Base-by-base conservation (phyloP, 768 basidiomycete species). In the Austroboletus festivus region DNA sequence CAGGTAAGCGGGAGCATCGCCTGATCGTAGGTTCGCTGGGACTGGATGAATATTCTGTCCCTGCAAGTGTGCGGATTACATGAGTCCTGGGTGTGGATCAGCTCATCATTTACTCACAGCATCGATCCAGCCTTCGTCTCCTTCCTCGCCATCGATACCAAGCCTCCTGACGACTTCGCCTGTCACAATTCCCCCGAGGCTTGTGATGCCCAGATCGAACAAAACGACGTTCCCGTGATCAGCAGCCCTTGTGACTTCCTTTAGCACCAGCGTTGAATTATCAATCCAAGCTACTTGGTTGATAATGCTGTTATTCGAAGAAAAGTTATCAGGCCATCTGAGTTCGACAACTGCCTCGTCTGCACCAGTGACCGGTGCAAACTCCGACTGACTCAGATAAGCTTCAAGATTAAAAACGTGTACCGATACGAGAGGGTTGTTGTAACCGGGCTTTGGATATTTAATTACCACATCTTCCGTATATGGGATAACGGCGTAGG, bases 111-210 rank as follows among this genome's bases (percentile, higher is more conserved):
- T 24, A 73, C 85, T 51, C 54, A 91, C 93, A 51, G 80, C 71
- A 43, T 97, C 90, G 52, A 97, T 92, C 96, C 96, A 99, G 1
- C 96, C 96, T 31, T 82, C 82, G 60, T 96, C 95, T 0, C 83
- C 86, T 60, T 95, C 78, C 58, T 93, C 94, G 6, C 91, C 95
- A 30, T 83, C 62, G 61, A 81, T 78, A 4, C 93, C 95, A 10
- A 95, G 73, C 51, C 74, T 84, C 48, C 95, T 73, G 8, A 92
- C 87, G 13, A 91, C 81, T 39, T 56, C 61, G 7, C 84, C 82
- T 26, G 57, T 59, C 11, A 68, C 67, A 38, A 68, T 68, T 11
- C 45, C 61, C 7, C 57, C 59, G 1, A 52, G 58, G 34, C 53
- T 58, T 34, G 56, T 50, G 19, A 56, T 59, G 46, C 60, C 59